Evolutionary conservation across 306 rosid genomes (phyloP).

Genomic region (Abrus precatorius): DNA sequence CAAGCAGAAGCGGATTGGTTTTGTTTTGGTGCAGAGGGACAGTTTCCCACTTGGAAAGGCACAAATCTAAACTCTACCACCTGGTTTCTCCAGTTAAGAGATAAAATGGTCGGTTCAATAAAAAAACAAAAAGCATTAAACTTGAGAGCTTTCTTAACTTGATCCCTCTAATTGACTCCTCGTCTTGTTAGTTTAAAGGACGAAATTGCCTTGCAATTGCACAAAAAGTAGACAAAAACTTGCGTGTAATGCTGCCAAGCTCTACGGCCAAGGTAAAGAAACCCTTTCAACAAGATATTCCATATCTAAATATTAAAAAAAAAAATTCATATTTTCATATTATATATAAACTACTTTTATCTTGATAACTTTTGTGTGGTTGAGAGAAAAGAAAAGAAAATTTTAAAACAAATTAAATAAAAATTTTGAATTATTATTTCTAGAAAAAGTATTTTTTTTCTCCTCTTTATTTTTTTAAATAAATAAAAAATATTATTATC

Average conservation of each 20-base stretch:
- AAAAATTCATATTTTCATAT: background rate
- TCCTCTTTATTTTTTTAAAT: too few relatives aligned
- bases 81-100: slow-evolving; percentile 25
- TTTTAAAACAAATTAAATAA: too few relatives aligned
- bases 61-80: slow-evolving; percentile 29
- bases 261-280: background rate
- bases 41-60: slow-evolving; percentile 17
- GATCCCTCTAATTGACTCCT: slow-evolving; percentile 38
- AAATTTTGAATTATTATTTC: too few relatives aligned
- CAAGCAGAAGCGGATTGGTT: background rate
- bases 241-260: slow-evolving; percentile 20
- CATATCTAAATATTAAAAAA: background rate
- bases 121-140: slow-evolving; percentile 34
- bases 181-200: slow-evolving; percentile 1
- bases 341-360: too few relatives aligned
- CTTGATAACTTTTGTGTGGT: too few relatives aligned
- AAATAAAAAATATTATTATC: too few relatives aligned
- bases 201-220: slow-evolving; percentile 46
- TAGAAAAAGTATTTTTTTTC: too few relatives aligned
- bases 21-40: background rate
- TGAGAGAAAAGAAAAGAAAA: too few relatives aligned
- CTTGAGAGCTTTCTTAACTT: slow-evolving; percentile 38
- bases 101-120: slow-evolving; percentile 69
- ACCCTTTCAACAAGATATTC: slow-evolving; percentile 14
- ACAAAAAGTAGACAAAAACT: slow-evolving; percentile 39